Evolutionary conservation across 1,284 basidiomycete genomes (phyloP).

Genomic region (Vanrija sp.): DNA sequence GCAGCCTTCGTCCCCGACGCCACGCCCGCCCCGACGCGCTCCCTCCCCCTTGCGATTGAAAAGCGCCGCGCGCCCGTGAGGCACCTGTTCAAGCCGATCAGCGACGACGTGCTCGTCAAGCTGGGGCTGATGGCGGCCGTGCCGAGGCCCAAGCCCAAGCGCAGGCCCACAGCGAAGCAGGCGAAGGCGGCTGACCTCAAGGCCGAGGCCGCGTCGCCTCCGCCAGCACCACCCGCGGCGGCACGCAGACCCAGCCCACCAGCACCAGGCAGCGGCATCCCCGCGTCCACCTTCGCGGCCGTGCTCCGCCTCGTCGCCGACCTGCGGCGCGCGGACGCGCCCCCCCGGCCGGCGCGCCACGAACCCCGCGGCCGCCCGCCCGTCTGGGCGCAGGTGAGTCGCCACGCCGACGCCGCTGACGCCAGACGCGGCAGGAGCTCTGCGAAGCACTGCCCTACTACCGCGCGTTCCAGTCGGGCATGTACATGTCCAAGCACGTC

Average conservation of each 20-base stretch:
- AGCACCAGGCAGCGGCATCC: constrained; percentile 9
- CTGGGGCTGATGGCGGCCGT: not conserved
- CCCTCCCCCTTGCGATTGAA: not conserved
- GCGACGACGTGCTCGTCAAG: not conserved
- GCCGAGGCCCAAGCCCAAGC: not conserved
- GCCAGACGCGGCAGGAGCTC: constrained; percentile 40
- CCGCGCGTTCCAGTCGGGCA: constrained; percentile 42
- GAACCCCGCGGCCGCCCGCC: constrained; percentile 20
- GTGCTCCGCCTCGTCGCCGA: constrained; percentile 25
- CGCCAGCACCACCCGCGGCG: not conserved
- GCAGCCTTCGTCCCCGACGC: not conserved
- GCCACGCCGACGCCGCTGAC: not conserved
- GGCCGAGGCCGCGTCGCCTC: not conserved
- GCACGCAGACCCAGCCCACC: not conserved
- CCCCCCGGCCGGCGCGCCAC: not conserved
- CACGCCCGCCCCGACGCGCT: not conserved
- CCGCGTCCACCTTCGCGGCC: constrained; percentile 21
- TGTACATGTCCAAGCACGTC: constrained; percentile 36
- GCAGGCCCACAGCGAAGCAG: not conserved
- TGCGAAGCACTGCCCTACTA: constrained; percentile 47
- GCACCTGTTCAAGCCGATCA: not conserved
- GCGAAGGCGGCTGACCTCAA: not conserved
- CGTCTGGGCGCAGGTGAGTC: constrained; percentile 41
- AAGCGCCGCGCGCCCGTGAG: not conserved
- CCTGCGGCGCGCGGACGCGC: not conserved